These are phyloP conservation scores for Trypethelium eluteriae DNA, from an alignment of 495 filamentous ascomycete genomes.

Conservation along the genomic window DNA sequence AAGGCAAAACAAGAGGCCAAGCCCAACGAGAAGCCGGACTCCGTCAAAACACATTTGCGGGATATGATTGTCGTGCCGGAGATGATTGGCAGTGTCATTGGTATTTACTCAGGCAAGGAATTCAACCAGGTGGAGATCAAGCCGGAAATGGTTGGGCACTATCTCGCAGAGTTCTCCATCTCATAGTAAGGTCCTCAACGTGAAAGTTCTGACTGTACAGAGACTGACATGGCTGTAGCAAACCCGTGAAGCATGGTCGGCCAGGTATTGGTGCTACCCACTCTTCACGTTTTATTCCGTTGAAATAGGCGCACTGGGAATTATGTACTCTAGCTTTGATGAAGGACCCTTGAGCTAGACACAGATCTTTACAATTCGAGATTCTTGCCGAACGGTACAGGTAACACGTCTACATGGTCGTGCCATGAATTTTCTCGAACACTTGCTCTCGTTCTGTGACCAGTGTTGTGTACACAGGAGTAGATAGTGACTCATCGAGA, in stretches of 20 bases:
- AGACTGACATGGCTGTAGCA: conserved; percentile 53
- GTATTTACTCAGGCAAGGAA: conserved; percentile 99
- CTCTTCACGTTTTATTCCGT: conserved; percentile 99
- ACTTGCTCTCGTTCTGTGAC: no score
- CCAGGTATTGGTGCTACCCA: conserved; percentile 99
- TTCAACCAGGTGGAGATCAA: conserved; percentile 99
- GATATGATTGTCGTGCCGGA: conserved; percentile 99
- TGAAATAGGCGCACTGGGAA: conserved; percentile 65
- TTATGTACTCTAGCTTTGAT: conserved; percentile 2
- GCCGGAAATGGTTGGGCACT: conserved; percentile 99
- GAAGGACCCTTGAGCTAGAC: neutral
- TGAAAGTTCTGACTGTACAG: neutral
- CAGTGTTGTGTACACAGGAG: no score
- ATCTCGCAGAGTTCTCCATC: conserved; percentile 98
- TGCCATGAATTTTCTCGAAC: neutral
- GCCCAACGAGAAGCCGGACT: conserved; percentile 98
- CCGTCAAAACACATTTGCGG: conserved; percentile 97
- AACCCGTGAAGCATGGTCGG: conserved; percentile 99
- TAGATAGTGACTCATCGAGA: no score
- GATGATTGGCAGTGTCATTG: conserved; percentile 97
- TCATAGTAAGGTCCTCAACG: conserved; percentile 73
- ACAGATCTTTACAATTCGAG: neutral
- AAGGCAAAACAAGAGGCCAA: conserved; percentile 99
- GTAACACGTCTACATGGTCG: neutral
- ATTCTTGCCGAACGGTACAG: neutral